A percentile compares a stretch with the other conserved stretches of the same genome.
Evolutionary conservation across 352 stramenopile species (phyloP).

Genomic region (Globisporangium abappressorium): DNA sequence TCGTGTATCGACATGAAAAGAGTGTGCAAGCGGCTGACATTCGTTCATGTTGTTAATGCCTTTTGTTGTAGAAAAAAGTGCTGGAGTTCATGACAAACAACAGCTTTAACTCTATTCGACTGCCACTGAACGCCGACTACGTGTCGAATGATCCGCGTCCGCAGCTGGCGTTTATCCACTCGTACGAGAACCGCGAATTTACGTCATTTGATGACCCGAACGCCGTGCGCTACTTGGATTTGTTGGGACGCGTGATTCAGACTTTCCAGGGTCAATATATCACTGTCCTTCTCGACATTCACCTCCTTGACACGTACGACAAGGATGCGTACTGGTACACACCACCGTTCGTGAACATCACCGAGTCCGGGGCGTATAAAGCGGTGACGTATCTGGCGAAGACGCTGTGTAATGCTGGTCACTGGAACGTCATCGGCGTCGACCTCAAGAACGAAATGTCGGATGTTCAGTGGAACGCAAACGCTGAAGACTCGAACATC

Average conservation of each 20-base stretch:
- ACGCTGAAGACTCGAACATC: constrained; percentile 20
- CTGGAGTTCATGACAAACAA: constrained; percentile 52
- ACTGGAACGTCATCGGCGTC: constrained; percentile 71
- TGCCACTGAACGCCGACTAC: constrained; percentile 55
- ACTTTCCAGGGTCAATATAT: constrained; percentile 49
- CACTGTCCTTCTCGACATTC: constrained; percentile 59
- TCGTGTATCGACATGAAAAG: neutral
- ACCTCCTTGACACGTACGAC: constrained; percentile 45
- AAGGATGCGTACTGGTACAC: constrained; percentile 72
- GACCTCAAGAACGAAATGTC: constrained; percentile 66
- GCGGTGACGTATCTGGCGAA: constrained; percentile 41
- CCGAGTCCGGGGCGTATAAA: constrained; percentile 41
- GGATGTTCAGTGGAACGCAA: constrained; percentile 31
- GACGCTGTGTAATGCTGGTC: constrained; percentile 43
- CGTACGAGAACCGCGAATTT: constrained; percentile 63
- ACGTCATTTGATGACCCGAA: constrained; percentile 42
- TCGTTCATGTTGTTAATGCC: neutral
- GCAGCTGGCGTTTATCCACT: constrained; percentile 51
- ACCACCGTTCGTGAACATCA: constrained; percentile 42
- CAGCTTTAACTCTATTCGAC: constrained; percentile 61
- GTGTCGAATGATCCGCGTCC: constrained; percentile 38
- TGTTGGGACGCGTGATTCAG: constrained; percentile 52
- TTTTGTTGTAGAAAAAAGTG: constrained; percentile 30
- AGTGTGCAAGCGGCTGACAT: no score
- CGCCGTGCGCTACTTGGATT: constrained; percentile 51